These are phyloP conservation scores for Helicocarpus griseus DNA, from an alignment of 2,329 filamentous ascomycete species.

Conservation along the genomic window DNA sequence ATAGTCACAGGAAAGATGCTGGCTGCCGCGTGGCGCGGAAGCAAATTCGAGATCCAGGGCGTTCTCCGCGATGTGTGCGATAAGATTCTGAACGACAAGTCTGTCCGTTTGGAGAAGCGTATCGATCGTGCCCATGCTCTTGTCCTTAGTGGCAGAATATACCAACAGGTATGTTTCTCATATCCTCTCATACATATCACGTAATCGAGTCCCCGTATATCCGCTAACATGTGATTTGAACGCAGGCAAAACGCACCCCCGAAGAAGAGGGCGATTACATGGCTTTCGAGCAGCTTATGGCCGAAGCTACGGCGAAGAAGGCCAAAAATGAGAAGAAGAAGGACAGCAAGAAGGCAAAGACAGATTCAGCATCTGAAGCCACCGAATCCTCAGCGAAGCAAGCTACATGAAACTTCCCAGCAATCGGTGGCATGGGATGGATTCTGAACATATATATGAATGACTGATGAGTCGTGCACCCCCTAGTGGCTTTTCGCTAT, in stretches of 20 bases:
- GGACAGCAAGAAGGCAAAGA: slow-evolving; percentile 44
- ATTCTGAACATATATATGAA: not conserved
- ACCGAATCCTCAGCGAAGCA: not conserved
- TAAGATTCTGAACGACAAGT: slow-evolving; percentile 67
- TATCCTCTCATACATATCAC: not conserved
- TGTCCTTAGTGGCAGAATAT: slow-evolving; percentile 80
- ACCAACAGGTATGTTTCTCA: slow-evolving; percentile 58
- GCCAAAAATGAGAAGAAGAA: slow-evolving; percentile 71
- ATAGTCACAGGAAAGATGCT: slow-evolving; percentile 96
- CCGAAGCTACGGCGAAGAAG: slow-evolving; percentile 92
- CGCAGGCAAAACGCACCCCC: slow-evolving; percentile 71
- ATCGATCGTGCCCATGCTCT: slow-evolving; percentile 85
- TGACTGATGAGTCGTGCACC: not conserved
- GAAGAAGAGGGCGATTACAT: slow-evolving; percentile 98
- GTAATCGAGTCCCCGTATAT: not conserved
- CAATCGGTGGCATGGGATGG: not conserved
- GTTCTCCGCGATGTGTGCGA: slow-evolving; percentile 94
- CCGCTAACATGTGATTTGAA: not conserved
- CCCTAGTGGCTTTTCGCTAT: no score
- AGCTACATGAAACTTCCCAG: not conserved
- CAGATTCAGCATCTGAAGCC: not conserved
- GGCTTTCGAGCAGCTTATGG: slow-evolving; percentile 96
- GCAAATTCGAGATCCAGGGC: slow-evolving; percentile 96
- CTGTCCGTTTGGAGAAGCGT: slow-evolving; percentile 71
- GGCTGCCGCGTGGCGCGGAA: slow-evolving; percentile 89